Base-by-base conservation (phyloP, 805 yeast species). In the Ogataea paradorogensis region DNA sequence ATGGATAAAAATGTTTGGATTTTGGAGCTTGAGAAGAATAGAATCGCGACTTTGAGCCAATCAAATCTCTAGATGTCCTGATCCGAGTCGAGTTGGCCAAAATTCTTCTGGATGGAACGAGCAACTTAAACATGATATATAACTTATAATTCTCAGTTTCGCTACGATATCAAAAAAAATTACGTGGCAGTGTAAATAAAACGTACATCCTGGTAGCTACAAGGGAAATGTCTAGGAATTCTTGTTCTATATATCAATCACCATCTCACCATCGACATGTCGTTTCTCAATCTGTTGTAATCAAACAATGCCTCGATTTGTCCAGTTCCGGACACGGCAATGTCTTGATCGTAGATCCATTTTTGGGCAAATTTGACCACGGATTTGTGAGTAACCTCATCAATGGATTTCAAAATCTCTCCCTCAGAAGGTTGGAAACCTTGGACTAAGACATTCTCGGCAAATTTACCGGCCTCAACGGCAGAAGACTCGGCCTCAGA, bases 191-290 rank as follows among this genome's bases (percentile, higher is more conserved):
- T 38, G 42, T 31, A 16, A 16, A 16, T 20, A n/a, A 33, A 9
- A 23, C 10, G 7, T 23, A 23, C 20, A 18, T 18, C 20, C 6
- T 18, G 6, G 20, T 18, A 18, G 20, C 13, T 31, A 15, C 14
- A 16, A 26, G 18, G 24, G 13, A 14, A 35, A 28, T 15, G 28
- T 35, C 33, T 35, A 35, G 23, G 15, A 26, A 13, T 23, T 22
- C 23, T 27, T 14, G 9, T 23, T 30, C 40, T 36, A 36, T 30
- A 30, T 32, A 23, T 23, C 25, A 23, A 31, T 65, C 63, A 78
- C 83, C 83, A 78, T 83, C 95, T 84, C 81, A 84, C 73, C 86
- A 83, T 77, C 58, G 93, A 78, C 89, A 86, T 85, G 59, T 83
- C 90, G 69, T 81, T 82, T 82, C 95, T 83, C 65, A 80, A 70